These are phyloP conservation scores for Termitomyces titanicus DNA, from an alignment of 768 basidiomycete species.

Conservation along the genomic window DNA sequence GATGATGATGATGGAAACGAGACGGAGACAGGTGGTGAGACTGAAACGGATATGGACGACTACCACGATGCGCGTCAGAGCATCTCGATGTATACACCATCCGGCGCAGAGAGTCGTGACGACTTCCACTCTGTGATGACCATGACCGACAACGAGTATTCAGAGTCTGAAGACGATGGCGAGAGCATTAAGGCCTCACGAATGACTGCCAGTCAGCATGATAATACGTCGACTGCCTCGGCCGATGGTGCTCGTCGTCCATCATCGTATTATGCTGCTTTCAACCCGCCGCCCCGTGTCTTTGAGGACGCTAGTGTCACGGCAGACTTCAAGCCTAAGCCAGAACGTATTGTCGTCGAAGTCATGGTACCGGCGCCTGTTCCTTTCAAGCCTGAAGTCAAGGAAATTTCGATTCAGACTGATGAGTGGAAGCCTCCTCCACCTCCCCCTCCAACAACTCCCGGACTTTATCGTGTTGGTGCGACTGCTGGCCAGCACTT, in stretches of 20 bases:
- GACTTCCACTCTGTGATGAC: slow-evolving; percentile 80
- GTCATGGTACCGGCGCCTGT: slow-evolving; percentile 23
- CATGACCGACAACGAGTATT: slow-evolving; percentile 65
- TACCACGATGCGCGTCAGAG: slow-evolving; percentile 80
- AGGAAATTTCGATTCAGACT: slow-evolving; percentile 78
- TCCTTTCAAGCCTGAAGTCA: slow-evolving; percentile 58
- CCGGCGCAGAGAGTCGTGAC: slow-evolving; percentile 49
- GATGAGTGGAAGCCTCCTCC: slow-evolving; percentile 62
- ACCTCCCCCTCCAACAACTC: slow-evolving; percentile 29
- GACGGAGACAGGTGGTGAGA: slow-evolving; percentile 66
- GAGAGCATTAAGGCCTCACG: slow-evolving; percentile 75
- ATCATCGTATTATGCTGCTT: slow-evolving; percentile 30
- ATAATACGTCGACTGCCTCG: slow-evolving; percentile 28
- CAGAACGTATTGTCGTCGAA: slow-evolving; percentile 29
- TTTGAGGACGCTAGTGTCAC: slow-evolving; percentile 51
- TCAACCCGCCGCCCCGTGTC: slow-evolving; percentile 26
- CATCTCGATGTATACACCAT: slow-evolving; percentile 60
- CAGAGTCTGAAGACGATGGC: slow-evolving; percentile 51
- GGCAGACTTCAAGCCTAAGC: slow-evolving; percentile 33
- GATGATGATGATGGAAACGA: slow-evolving; percentile 48
- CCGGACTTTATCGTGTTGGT: slow-evolving; percentile 55
- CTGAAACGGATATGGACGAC: slow-evolving; percentile 66
- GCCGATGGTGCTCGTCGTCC: slow-evolving; percentile 22
- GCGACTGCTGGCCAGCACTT: slow-evolving; percentile 46
- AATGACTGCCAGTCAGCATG: slow-evolving; percentile 28